Percentiles rank a stretch among this genome's conserved stretches.
Conservation (phyloP, 192 early-diverging fungal species). For the Mortierella hygrophila region DNA sequence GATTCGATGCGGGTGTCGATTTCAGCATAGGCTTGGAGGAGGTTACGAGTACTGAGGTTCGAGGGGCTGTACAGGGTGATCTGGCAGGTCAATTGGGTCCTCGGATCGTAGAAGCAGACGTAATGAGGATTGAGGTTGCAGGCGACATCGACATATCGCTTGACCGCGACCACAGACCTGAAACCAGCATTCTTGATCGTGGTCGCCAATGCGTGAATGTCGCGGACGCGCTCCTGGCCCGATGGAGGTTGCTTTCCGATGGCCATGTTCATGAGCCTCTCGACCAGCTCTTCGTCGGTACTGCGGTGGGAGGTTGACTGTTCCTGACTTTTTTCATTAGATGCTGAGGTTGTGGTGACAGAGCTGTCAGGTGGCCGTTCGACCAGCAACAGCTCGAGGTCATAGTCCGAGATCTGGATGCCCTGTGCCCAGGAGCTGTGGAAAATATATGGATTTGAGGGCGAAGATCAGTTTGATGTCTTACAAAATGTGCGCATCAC, state of each 20-base stretch:
- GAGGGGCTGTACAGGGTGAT: not conserved
- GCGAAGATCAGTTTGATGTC: no score
- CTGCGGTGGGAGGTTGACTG: no score
- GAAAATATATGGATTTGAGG: not conserved
- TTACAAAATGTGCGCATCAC: no score
- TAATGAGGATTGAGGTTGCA: not conserved
- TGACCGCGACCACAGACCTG: not conserved
- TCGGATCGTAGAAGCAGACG: not conserved
- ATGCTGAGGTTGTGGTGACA: no score
- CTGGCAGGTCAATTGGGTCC: not conserved
- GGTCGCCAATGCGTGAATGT: not conserved
- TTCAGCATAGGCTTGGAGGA: not conserved
- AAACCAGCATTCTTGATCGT: not conserved
- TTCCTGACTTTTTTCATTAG: no score
- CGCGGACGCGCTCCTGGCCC: not conserved
- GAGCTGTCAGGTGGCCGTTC: not conserved
- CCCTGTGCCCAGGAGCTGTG: not conserved
- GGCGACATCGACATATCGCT: not conserved
- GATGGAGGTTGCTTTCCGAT: not conserved
- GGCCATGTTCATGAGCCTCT: no score
- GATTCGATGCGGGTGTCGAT: not conserved
- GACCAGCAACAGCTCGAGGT: not conserved
- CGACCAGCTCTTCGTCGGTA: no score
- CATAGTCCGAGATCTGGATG: conserved; percentile 6
- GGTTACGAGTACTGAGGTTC: not conserved